Conservation (phyloP, 257 asterid species). For the Primulina eburnea region DNA sequence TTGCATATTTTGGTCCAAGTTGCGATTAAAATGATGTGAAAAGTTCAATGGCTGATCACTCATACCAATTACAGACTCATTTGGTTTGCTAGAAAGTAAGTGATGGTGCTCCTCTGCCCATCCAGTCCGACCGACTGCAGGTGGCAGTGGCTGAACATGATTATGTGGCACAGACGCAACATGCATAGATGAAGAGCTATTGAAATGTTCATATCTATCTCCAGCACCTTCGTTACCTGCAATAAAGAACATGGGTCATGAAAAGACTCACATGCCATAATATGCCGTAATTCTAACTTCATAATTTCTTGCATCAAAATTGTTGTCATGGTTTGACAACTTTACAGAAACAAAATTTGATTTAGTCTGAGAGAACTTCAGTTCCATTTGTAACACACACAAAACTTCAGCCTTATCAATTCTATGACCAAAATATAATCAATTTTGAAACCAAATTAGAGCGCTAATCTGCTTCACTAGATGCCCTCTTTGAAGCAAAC, state of each 20-base stretch:
- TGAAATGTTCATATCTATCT: constrained; percentile 43
- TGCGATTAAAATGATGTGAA: constrained; percentile 57
- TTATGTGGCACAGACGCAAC: constrained; percentile 44
- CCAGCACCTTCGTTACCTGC: constrained; percentile 64
- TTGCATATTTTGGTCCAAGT: constrained; percentile 44
- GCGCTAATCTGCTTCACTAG: constrained; percentile 13
- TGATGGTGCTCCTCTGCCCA: constrained; percentile 53
- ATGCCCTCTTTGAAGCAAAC: constrained; percentile 11
- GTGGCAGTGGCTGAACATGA: constrained; percentile 14
- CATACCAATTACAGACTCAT: constrained; percentile 44
- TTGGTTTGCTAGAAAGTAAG: constrained; percentile 35
- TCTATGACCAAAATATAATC: not conserved
- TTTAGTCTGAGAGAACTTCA: constrained; percentile 1
- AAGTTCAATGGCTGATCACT: constrained; percentile 68
- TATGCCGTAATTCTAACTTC: constrained; percentile 1
- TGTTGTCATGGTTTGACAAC: constrained; percentile 11
- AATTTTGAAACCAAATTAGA: not conserved
- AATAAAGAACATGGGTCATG: constrained; percentile 29
- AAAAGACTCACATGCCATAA: constrained; percentile 8
- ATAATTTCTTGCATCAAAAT: not conserved
- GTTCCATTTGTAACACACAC: constrained; percentile 9
- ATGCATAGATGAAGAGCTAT: constrained; percentile 48
- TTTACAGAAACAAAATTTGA: constrained; percentile 9
- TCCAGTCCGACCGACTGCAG: constrained; percentile 42
- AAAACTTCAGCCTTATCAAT: not conserved